A percentile compares a stretch with the other conserved stretches of the same genome.
These are phyloP conservation scores for Apiotrichum siamense DNA, from an alignment of 1,284 basidiomycete species.

Conservation along the genomic window DNA sequence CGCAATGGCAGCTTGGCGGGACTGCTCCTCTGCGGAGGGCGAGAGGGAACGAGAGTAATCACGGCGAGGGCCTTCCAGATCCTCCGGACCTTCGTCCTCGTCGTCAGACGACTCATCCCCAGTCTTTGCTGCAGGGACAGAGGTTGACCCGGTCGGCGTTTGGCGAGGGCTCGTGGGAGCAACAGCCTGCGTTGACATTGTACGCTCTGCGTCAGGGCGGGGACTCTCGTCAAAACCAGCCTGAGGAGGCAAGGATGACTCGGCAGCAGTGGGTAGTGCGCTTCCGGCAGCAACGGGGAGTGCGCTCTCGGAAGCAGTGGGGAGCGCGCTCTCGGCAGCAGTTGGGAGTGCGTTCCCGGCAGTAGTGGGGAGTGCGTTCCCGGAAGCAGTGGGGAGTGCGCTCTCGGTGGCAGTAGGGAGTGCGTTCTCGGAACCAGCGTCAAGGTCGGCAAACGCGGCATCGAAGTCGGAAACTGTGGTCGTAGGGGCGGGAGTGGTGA, in stretches of 20 bases:
- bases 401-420: background rate
- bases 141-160: constrained; percentile 15
- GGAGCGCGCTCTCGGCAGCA: background rate
- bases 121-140: background rate
- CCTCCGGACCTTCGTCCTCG: constrained; percentile 47
- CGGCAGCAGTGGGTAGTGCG: background rate
- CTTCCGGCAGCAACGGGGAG: background rate
- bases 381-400: background rate
- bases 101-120: constrained; percentile 25
- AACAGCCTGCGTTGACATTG: constrained; percentile 34
- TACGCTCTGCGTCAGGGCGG: constrained; percentile 28
- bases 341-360: background rate
- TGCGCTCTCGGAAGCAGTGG: background rate
- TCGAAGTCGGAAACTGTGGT: constrained; percentile 42
- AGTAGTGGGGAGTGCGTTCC: background rate
- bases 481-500: constrained; percentile 43
- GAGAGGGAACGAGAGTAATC: constrained; percentile 14
- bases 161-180: constrained; percentile 26
- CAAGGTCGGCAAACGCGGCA: constrained; percentile 57
- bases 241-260: too few relatives aligned
- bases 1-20: too few relatives aligned
- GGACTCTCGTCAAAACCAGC: background rate
- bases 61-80: constrained; percentile 38
- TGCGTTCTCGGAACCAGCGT: constrained; percentile 33
- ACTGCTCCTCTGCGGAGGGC: background rate